A percentile compares a stretch with the other conserved stretches of the same genome.
These are phyloP conservation scores for Fusarium abutilonis DNA, from an alignment of 2,329 filamentous ascomycete genomes.

Conservation along the genomic window DNA sequence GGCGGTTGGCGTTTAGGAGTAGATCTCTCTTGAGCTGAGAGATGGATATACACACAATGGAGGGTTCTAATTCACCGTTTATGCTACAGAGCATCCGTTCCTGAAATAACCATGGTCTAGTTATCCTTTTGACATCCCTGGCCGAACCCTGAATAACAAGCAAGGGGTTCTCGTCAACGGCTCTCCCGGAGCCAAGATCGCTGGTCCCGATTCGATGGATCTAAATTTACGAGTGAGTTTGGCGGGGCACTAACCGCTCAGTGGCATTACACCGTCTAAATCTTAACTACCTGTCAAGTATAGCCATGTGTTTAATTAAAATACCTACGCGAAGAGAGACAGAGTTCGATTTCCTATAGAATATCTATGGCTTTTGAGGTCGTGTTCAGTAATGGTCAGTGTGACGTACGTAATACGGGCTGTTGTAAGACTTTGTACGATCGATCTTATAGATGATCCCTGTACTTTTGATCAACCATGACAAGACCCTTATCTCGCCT, in stretches of 20 bases:
- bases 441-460: slow-evolving; percentile 8
- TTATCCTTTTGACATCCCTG: slow-evolving; percentile 1
- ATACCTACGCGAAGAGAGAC: too few species aligned
- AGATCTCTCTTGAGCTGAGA: neutral
- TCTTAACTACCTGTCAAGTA: too few species aligned
- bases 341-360: too few species aligned
- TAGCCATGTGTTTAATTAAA: too few species aligned
- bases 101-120: neutral
- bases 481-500: slow-evolving; percentile 5
- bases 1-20: slow-evolving; percentile 24
- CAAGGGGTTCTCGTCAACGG: neutral
- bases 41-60: neutral
- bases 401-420: slow-evolving; percentile 22
- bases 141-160: slow-evolving; percentile 9
- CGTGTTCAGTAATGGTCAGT: neutral
- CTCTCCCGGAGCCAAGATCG: slow-evolving; percentile 5
- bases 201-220: slow-evolving; percentile 15
- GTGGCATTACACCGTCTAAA: too few species aligned
- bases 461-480: slow-evolving; percentile 4
- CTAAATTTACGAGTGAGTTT: neutral
- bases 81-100: neutral
- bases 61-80: neutral
- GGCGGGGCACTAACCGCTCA: neutral
- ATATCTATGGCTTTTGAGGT: neutral
- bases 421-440: neutral